Evolutionary conservation across 2,329 filamentous ascomycete genomes (phyloP).

Genomic region (Tolypocladium paradoxum): DNA sequence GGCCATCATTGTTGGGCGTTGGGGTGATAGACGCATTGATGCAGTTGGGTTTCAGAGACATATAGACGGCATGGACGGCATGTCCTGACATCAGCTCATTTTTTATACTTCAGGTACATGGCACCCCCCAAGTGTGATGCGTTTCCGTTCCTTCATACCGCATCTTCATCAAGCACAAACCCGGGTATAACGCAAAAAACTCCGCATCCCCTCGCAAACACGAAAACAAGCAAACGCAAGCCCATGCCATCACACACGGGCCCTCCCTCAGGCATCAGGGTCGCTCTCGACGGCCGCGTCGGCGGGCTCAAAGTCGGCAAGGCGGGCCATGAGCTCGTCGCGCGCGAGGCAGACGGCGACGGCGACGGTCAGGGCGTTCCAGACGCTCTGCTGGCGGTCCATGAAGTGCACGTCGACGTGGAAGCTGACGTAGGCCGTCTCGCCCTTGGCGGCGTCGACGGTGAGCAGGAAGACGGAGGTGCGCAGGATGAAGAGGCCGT

Average conservation of each 20-base stretch:
- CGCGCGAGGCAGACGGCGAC: conserved; percentile 28
- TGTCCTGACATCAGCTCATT: conserved; percentile 13
- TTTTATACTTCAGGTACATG: conserved; percentile 3
- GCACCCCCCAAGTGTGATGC: not conserved
- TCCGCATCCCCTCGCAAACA: not conserved
- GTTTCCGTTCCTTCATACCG: not conserved
- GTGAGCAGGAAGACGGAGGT: conserved; percentile 28
- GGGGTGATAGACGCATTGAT: conserved; percentile 10
- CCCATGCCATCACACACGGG: not conserved
- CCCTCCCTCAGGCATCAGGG: conserved; percentile 21
- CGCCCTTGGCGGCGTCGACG: conserved; percentile 24
- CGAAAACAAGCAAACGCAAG: not conserved
- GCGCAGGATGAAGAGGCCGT: conserved; percentile 31
- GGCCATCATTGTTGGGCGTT: conserved; percentile 19
- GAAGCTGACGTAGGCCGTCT: conserved; percentile 27
- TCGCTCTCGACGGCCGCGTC: conserved; percentile 22
- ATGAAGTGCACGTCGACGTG: conserved; percentile 30
- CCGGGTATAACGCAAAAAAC: not conserved
- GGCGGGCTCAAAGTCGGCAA: conserved; percentile 23
- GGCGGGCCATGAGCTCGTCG: conserved; percentile 24
- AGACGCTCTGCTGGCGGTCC: conserved; percentile 28
- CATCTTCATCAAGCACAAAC: not conserved
- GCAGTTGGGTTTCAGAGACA: conserved; percentile 4
- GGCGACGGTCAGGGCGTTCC: conserved; percentile 33
- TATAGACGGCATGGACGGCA: conserved; percentile 13